Conservation (phyloP, 805 yeast species). For the Hanseniaspora guilliermondii region DNA sequence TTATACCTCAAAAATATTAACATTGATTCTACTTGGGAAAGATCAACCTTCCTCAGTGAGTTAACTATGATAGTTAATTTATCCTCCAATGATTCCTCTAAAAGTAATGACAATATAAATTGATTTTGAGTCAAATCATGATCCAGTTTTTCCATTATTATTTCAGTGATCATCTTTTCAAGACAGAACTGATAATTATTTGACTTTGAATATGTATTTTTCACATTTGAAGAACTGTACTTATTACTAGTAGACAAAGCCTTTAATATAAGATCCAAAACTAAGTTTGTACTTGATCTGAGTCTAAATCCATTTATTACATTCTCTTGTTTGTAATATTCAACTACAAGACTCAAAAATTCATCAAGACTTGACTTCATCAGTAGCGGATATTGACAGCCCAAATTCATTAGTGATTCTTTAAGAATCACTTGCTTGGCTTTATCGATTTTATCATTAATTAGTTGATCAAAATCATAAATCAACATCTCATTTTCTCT, state of each 20-base stretch:
- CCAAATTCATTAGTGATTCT: conserved; percentile 17
- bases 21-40: conserved; percentile 15
- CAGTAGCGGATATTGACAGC: conserved; percentile 3
- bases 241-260: not conserved
- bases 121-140: not conserved
- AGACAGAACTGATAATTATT: conserved; percentile 26
- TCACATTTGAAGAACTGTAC: conserved; percentile 17
- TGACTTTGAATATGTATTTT: conserved; percentile 18
- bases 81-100: not conserved
- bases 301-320: conserved; percentile 1
- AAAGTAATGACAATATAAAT: conserved; percentile 18
- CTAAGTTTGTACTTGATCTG: not conserved
- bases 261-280: conserved; percentile 19
- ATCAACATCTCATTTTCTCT: conserved; percentile 17
- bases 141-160: conserved; percentile 20
- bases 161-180: conserved; percentile 25
- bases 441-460: not conserved
- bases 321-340: not conserved
- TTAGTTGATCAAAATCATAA: conserved; percentile 17
- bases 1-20: not conserved
- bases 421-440: conserved; percentile 15
- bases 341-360: not conserved
- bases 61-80: conserved; percentile 26
- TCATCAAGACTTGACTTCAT: not conserved
- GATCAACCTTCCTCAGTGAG: conserved; percentile 27